Base-by-base conservation (phyloP, 495 filamentous ascomycete genomes). In the Hyaloscypha finlandica region DNA sequence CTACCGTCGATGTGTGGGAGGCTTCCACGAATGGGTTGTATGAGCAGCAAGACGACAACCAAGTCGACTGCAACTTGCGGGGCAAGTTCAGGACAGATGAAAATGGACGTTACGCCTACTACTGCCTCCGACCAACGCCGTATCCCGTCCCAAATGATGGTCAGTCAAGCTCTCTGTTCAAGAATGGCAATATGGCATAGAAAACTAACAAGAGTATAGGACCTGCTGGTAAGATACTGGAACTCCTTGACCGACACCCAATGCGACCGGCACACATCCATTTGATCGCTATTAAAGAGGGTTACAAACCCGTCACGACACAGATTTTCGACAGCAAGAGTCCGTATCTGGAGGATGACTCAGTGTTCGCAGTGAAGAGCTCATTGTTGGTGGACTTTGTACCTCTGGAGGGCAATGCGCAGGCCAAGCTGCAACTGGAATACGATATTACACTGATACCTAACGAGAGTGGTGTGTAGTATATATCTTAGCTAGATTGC, bases 191-290 rank as follows among this genome's bases (percentile, higher is more conserved):
- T 25, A 25, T 25, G 25, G 25, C 25, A 25, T 25, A 25, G 25
- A 25, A 25, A 25, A 25, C 25, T 25, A 25, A 56, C 8, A 29
- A 6, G 20, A 25, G 3, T 19, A 4, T 56, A 73, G 71, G 89
- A 5, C 90, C 91, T 64, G 87, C 89, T 61, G 89, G 84, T 73
- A 82, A 84, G 63, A 81, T 94, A 20, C 83, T 94, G 60, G 79
- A 82, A 59, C 74, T 89, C 59, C 85, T 94, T 79, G 90, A 93
- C 79, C 84, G 91, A 65, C 90, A 94, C 76, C 90, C 91, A 22
- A 91, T 89, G 81, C 81, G 92, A 33, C 92, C 92, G 37, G 92
- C 89, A 53, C 91, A 94, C 74, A 92, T 96, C 69, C 92, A 96
- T 77, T 89, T 94, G 69, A 89, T 93, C 77, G 88, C 25, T 25